phyloP scores from a whole-genome alignment of 352 stramenopile species.

The Globisporangium yorkense region DNA sequence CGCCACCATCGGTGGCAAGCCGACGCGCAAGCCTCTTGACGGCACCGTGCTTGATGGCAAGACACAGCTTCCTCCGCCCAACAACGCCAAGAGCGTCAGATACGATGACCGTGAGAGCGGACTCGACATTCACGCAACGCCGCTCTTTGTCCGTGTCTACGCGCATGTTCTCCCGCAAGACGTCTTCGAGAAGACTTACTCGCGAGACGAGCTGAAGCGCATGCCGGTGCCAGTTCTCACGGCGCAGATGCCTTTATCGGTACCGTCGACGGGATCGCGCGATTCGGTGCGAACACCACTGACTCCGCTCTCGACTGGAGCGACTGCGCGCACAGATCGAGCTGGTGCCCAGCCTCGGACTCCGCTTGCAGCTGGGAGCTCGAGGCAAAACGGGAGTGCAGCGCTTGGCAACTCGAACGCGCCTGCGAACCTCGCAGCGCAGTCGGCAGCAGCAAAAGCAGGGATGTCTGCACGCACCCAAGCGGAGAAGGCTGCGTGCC shows the following conservation, averaged over 20 bases:
- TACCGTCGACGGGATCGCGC: not conserved
- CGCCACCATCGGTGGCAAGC: not conserved
- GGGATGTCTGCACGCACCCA: not conserved
- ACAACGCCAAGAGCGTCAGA: constrained; percentile 10
- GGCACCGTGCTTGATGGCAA: not conserved
- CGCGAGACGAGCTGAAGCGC: constrained; percentile 24
- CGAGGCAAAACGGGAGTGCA: not conserved
- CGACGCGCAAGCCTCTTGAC: constrained; percentile 1
- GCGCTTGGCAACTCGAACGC: not conserved
- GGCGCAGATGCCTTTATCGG: not conserved
- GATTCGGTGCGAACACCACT: not conserved
- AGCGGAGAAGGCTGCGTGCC: constrained; percentile 19
- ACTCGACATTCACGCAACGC: constrained; percentile 1
- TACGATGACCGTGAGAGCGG: not conserved
- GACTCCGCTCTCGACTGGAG: not conserved
- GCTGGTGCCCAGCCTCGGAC: not conserved
- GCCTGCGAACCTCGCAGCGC: not conserved
- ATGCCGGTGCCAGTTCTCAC: constrained; percentile 23
- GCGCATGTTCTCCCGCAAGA: constrained; percentile 47
- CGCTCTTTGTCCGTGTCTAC: constrained; percentile 47
- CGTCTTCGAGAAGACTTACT: constrained; percentile 48
- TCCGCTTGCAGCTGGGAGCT: constrained; percentile 4
- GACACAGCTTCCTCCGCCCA: not conserved
- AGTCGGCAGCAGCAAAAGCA: not conserved
- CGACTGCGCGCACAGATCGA: not conserved